Evolutionary conservation across 2,329 filamentous ascomycete species (phyloP).

Genomic region (Thelonectria olida): DNA sequence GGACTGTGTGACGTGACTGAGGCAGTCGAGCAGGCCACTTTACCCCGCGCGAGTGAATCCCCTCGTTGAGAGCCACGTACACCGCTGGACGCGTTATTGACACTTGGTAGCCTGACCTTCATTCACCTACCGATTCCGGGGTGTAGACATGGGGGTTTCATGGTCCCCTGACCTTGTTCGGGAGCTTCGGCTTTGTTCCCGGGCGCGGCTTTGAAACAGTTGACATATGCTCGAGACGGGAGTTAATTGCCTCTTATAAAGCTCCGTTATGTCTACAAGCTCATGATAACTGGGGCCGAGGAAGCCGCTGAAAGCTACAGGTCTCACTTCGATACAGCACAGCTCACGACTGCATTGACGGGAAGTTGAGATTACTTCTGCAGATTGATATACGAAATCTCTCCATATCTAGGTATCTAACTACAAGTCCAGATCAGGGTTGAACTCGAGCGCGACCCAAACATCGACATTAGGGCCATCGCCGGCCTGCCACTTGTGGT

Average conservation of each 20-base stretch:
- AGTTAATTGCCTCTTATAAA: not conserved
- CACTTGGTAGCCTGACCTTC: not conserved
- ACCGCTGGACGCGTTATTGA: not conserved
- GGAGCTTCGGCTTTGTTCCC: not conserved
- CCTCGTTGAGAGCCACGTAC: not conserved
- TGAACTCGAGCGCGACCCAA: constrained; percentile 24
- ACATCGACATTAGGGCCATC: constrained; percentile 15
- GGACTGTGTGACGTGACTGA: not conserved
- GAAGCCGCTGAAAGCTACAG: too few relatives aligned
- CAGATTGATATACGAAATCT: too few relatives aligned
- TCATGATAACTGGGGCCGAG: too few relatives aligned
- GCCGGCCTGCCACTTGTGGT: constrained; percentile 20
- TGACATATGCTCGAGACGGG: not conserved
- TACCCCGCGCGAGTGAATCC: not conserved
- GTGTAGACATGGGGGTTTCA: not conserved
- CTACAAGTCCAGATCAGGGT: too few relatives aligned
- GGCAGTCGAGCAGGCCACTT: not conserved
- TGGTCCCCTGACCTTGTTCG: not conserved
- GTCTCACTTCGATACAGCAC: too few relatives aligned
- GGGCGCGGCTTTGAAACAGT: not conserved
- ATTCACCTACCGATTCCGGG: not conserved
- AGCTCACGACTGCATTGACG: too few relatives aligned
- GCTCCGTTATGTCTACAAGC: too few relatives aligned
- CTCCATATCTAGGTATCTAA: too few relatives aligned
- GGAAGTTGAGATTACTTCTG: too few relatives aligned